phyloP scores from a whole-genome alignment of 2,329 filamentous ascomycete species.

The Fusarium falciforme region DNA sequence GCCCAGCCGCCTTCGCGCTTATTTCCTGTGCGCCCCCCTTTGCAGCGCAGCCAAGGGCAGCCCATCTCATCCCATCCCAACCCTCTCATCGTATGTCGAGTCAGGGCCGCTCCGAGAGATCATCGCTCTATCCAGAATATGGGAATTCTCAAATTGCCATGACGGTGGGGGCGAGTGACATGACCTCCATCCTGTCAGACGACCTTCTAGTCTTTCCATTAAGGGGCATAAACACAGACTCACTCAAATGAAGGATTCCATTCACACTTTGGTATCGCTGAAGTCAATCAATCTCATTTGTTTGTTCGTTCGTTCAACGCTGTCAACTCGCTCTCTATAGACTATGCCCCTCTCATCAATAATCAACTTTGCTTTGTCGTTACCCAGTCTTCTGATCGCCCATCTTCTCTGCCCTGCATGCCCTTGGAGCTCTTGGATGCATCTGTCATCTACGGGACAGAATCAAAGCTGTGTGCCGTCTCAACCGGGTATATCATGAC shows the following conservation, averaged over 20 bases:
- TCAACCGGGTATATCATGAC: conserved; percentile 43
- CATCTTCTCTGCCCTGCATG: not conserved
- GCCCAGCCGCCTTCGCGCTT: conserved; percentile 34
- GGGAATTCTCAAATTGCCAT: conserved; percentile 30
- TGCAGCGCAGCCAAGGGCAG: not conserved
- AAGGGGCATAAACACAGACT: not conserved
- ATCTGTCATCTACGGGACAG: conserved; percentile 22
- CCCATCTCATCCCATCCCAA: conserved; percentile 2
- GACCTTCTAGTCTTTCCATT: not conserved
- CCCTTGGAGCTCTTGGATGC: conserved; percentile 1
- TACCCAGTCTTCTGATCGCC: conserved; percentile 13
- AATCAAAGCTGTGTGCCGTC: conserved; percentile 24
- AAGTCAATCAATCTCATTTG: conserved; percentile 20
- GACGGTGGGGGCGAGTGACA: not conserved
- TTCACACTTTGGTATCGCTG: not conserved
- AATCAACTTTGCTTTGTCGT: conserved; percentile 14
- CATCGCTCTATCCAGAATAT: conserved; percentile 13
- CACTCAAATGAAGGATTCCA: not conserved
- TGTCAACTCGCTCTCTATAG: conserved; percentile 21
- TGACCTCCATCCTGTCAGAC: not conserved
- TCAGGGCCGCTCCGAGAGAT: conserved; percentile 14
- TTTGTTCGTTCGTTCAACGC: conserved; percentile 18
- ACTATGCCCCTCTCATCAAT: conserved; percentile 7
- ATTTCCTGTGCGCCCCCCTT: conserved; percentile 5
- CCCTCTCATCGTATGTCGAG: conserved; percentile 1